Base-by-base conservation (phyloP, 2,329 filamentous ascomycete species). In the Fusarium phyllophilum region DNA sequence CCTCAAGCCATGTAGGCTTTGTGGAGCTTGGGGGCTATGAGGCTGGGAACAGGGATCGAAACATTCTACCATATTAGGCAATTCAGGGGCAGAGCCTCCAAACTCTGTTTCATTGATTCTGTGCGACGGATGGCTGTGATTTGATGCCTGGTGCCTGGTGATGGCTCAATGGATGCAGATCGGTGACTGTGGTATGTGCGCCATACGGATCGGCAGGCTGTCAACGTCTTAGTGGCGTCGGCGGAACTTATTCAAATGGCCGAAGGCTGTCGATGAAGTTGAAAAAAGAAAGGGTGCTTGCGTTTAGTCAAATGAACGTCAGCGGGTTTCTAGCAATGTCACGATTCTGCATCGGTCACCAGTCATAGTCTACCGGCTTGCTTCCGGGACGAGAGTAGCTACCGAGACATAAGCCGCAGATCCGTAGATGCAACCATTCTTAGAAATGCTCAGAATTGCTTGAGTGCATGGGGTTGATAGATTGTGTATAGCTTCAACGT, bases 231-330 rank as follows among this genome's bases (percentile, higher is more conserved):
- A 31, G 51, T 39, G 45, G 54, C 44, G n/a, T 65, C 67, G 71
- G 72, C 44, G 72, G 71, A 51, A 74, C 71, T 74, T 68, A 24
- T 44, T 68, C 29, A 73, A 72, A 55, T 36, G 57, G 46, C 71
- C 71, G 71, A 74, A 48, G 67, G 57, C 13, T 73, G 56, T 36
- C 41, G 33, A 57, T 51, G 36, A 31, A 63, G 33, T 39, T 44
- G 60, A 60, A 48, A 55, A 46, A 38, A 41, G 38, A 34, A 46
- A 48, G 18, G 12, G 20, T 55, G 36, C 22, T 26, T 26, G 42
- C 29, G n/a, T 33, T 34, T 44, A 41, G 42, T 45, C 57, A 44
- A 56, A 34, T 72, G 68, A 72, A 52, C 26, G 72, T 74, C 63
- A 74, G 67, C 62, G 56, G 71, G 55, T 41, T 74, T 42, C 33